Evolutionary conservation across 768 basidiomycete genomes (phyloP), one percentile per base, ranked within the genome.

Genomic region (Lactifluus volemus): DNA sequence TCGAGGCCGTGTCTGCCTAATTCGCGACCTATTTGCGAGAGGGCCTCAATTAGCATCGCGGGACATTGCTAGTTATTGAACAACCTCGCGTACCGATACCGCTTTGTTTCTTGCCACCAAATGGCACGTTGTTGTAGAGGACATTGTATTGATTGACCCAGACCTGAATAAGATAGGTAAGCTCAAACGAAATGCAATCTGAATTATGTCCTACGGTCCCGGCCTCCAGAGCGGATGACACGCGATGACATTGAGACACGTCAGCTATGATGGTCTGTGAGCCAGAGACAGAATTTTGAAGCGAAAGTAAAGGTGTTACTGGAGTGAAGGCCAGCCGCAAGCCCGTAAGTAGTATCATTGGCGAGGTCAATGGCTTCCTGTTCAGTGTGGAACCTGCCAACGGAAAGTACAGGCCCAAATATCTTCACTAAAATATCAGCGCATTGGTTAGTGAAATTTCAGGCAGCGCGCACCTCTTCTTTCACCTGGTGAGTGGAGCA

Each of bases 31-130:
- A 21, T 49, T 49, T 39, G 21, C 15, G 38, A 59, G 48, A 52
- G 19, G 36, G 14, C 32, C 25, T 29, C 32, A 48, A 48, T 55
- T 36, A 25, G 55, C 36, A 32, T 44, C 29, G 15, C 19, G 14
- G 19, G 34, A 44, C 9, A 21, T 38, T 8, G n/a, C 34, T 53
- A 0, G 19, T 52, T 29, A 14, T 21, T 14, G 17, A 41, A 21
- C 59, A 25, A 29, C 49, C 44, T 25, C 21, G 73, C 80, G 60
- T 66, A 88, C 89, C 87, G 68, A 90, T 85, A 55, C 93, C 93
- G 47, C 88, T 90, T 71, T 91, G 88, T 74, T 95, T 96, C 77
- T 89, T 96, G 25, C 95, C 96, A 41, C 96, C 95, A 69, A 98
- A 98, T 1, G 96, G 96, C 49, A 93, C 86, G 61, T 95, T 92